phyloP scores from a whole-genome alignment of 2,329 filamentous ascomycete species.

The Sclerotiophoma versabilis region DNA sequence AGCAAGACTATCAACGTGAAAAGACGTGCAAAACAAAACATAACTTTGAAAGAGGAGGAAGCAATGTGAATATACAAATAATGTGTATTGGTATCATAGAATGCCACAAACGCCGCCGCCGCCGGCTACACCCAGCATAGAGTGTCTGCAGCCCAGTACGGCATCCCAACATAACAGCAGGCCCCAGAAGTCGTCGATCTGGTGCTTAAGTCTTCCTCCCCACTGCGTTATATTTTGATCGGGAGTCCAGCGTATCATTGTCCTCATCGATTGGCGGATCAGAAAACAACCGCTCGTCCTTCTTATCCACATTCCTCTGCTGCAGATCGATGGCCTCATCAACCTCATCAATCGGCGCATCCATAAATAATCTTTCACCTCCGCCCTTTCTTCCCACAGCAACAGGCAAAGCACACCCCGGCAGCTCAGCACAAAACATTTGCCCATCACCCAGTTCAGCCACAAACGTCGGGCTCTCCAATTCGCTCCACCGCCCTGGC shows the following conservation, averaged over 20 bases:
- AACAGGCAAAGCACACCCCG: slow-evolving; percentile 16
- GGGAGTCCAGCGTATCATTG: not conserved
- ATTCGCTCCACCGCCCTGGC: slow-evolving; percentile 11
- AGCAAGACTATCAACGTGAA: not conserved
- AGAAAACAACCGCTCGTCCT: slow-evolving; percentile 10
- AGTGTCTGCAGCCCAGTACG: not conserved
- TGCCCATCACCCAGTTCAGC: slow-evolving; percentile 14
- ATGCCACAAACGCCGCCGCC: not conserved
- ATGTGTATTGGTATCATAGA: slow-evolving; percentile 9
- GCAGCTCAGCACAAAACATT: slow-evolving; percentile 21
- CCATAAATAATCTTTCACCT: slow-evolving; percentile 21
- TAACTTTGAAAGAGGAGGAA: not conserved
- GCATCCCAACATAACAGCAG: not conserved
- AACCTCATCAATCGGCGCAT: slow-evolving; percentile 22
- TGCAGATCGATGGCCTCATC: slow-evolving; percentile 10
- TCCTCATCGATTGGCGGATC: slow-evolving; percentile 9
- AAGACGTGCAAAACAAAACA: not conserved
- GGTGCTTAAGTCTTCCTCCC: not conserved
- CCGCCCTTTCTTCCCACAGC: not conserved
- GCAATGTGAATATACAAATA: not conserved
- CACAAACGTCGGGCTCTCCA: slow-evolving; percentile 19
- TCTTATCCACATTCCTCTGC: slow-evolving; percentile 1
- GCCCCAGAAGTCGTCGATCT: not conserved
- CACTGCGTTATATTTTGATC: not conserved
- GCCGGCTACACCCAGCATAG: not conserved